Evolutionary conservation across 768 basidiomycete species (phyloP), one percentile per base, ranked within the genome.

Genomic region (Leccinum rimulosum): DNA sequence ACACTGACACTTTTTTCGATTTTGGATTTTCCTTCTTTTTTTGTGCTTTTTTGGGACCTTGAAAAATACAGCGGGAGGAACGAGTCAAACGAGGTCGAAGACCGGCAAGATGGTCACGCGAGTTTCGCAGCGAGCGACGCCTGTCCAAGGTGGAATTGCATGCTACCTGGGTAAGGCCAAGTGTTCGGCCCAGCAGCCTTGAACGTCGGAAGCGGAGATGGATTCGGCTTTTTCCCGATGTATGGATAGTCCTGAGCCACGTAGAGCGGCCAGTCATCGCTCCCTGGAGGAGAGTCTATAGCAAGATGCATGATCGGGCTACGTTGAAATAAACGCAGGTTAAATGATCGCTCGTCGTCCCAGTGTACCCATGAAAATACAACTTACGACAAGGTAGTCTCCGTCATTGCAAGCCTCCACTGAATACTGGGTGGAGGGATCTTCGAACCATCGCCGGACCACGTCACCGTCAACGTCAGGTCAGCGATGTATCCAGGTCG

Each of bases 201-300:
- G 35, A 50, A 56, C 17, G 35, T 19, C 3, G 55, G 55, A 27
- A 56, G 35, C 11, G 55, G 55, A 27, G 55, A 50, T 10, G 55
- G 55, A 35, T 56, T 49, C 17, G 33, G 33, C 6, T 19, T 2
- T 6, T 19, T 6, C 17, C 55, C 35, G 27, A 56, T 28, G 35
- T 30, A 50, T 1, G 55, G 48, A 4, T 56, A 56, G 11, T 38
- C 3, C 6, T 50, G 19, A 12, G 35, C 28, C 11, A 56, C 55
- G 2, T 10, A 3, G 22, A 56, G 48, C 3, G 55, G 35, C 55
- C 55, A 15, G 25, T 7, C 9, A 14, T 50, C 49, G 28, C 48
- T 56, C 8, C 55, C 55, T 7, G 35, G 3, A 50, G 48, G 17
- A 50, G 48, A 33, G 31, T 33, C 22, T 7, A n/a, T 3, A 19